Evolutionary conservation across 2,329 filamentous ascomycete species (phyloP).

Genomic region (Fusarium annulatum): DNA sequence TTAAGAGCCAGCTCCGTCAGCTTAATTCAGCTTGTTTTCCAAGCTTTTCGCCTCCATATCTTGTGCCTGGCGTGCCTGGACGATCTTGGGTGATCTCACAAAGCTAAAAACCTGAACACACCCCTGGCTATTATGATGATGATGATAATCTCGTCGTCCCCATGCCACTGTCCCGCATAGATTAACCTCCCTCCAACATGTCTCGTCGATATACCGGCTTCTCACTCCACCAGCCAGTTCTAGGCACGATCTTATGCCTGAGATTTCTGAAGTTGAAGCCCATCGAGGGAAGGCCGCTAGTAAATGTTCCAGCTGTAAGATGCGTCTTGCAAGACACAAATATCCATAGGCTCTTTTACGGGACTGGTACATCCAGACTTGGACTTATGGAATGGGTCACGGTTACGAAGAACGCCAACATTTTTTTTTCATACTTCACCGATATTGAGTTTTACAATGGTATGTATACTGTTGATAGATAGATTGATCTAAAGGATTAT

Average conservation of each 20-base stretch:
- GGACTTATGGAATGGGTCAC: constrained; percentile 1
- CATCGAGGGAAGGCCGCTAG: constrained; percentile 6
- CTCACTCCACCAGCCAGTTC: constrained; percentile 22
- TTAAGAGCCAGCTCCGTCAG: neutral
- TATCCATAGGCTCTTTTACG: constrained; percentile 1
- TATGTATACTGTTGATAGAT: constrained; percentile 7
- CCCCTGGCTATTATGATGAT: neutral
- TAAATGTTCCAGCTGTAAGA: neutral
- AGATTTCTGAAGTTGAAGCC: constrained; percentile 4
- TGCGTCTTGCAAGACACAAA: neutral
- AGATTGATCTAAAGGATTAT: no score
- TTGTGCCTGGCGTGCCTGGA: constrained; percentile 34
- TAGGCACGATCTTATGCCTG: constrained; percentile 17
- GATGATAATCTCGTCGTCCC: constrained; percentile 8
- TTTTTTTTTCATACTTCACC: neutral
- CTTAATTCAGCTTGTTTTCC: constrained; percentile 10
- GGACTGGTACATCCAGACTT: neutral
- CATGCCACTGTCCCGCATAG: constrained; percentile 11
- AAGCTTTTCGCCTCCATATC: constrained; percentile 27
- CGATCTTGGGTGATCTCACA: constrained; percentile 22
- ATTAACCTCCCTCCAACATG: constrained; percentile 29
- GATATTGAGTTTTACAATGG: constrained; percentile 2
- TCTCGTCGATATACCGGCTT: constrained; percentile 27
- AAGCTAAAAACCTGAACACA: constrained; percentile 4
- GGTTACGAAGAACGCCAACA: neutral